phyloP scores from a whole-genome alignment of 371 early-diverging fungal species.

The Basidiobolus meristosporus region DNA sequence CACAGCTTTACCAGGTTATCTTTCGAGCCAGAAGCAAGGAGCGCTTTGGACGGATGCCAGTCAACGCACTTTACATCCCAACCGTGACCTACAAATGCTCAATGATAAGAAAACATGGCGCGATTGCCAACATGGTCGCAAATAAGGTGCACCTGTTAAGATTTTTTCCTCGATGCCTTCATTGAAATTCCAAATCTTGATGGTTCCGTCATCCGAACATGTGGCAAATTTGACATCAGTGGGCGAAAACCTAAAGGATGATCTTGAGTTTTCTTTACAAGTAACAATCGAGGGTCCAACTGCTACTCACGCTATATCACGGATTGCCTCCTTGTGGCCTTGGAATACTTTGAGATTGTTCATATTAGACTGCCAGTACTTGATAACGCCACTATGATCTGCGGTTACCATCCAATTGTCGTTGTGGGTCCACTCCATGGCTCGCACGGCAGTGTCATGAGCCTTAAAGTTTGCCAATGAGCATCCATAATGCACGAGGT shows the following conservation, averaged over 20 bases:
- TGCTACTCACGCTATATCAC: slow-evolving; percentile 59
- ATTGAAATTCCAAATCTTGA: slow-evolving; percentile 95
- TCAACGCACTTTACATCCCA: slow-evolving; percentile 99
- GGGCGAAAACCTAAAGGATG: slow-evolving; percentile 46
- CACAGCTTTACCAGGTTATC: slow-evolving; percentile 97
- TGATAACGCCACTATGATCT: slow-evolving; percentile 91
- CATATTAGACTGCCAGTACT: slow-evolving; percentile 99
- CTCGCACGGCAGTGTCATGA: slow-evolving; percentile 86
- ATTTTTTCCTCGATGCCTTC: slow-evolving; percentile 71
- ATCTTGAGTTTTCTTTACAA: neutral
- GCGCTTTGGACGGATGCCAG: slow-evolving; percentile 94
- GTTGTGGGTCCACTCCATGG: slow-evolving; percentile 97
- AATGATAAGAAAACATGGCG: neutral
- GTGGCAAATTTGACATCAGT: slow-evolving; percentile 93
- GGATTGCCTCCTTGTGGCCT: slow-evolving; percentile 86
- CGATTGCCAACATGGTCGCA: too few species aligned
- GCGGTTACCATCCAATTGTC: slow-evolving; percentile 94
- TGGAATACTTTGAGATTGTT: slow-evolving; percentile 88
- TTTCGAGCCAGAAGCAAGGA: slow-evolving; percentile 96
- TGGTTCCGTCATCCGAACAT: slow-evolving; percentile 92
- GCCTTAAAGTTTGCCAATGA: slow-evolving; percentile 24
- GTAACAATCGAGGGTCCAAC: too few species aligned
- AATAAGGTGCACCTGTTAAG: slow-evolving; percentile 19
- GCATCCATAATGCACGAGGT: neutral
- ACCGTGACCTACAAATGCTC: slow-evolving; percentile 66